Evolutionary conservation across 108 stramenopile species (phyloP).

Genomic region (Nitzschia inconspicua): DNA sequence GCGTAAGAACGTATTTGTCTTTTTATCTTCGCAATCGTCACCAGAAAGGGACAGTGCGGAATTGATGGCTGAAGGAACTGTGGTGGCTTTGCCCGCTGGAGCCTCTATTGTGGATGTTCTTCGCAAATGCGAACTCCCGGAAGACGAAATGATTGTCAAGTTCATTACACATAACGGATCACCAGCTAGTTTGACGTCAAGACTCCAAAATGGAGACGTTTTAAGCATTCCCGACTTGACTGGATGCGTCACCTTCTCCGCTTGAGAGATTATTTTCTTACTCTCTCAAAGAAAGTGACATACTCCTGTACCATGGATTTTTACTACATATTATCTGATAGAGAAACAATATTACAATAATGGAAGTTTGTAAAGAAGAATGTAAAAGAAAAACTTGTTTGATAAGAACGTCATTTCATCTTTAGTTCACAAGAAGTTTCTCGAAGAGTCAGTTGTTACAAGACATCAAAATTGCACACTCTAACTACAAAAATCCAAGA

Average conservation of each 20-base stretch:
- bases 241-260: slow-evolving; percentile 1
- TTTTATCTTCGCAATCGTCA: slow-evolving; percentile 32
- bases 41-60: background rate
- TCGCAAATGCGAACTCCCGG: slow-evolving; percentile 40
- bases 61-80: slow-evolving; percentile 37
- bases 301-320: no score
- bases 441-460: no score
- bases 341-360: no score
- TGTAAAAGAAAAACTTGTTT: no score
- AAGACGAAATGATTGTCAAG: slow-evolving; percentile 12
- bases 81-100: slow-evolving; percentile 69
- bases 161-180: slow-evolving; percentile 43
- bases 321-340: no score
- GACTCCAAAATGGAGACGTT: slow-evolving; percentile 64
- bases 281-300: no score
- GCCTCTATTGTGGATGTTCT: slow-evolving; percentile 75
- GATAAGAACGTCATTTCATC: no score
- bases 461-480: no score
- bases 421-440: no score
- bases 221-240: slow-evolving; percentile 39
- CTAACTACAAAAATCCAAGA: no score
- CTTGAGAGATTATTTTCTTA: no score
- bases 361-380: no score
- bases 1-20: slow-evolving; percentile 72
- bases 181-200: slow-evolving; percentile 35